Conservation (phyloP, 345 rosid genomes). For the Dipteronia dyeriana region DNA sequence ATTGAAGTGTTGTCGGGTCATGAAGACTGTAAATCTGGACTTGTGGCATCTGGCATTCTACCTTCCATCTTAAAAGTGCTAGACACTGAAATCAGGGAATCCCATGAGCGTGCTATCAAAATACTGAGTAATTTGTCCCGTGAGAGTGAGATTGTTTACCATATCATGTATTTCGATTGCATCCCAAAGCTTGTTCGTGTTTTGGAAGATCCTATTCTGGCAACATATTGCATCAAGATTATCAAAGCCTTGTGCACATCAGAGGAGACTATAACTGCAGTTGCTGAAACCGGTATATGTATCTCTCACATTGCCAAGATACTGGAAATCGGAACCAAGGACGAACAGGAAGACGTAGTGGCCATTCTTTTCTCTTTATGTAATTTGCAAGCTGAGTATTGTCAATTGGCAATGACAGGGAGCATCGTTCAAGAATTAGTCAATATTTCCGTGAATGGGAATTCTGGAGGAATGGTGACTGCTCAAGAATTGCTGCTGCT, state of each 20-base stretch:
- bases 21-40: conserved; percentile 20
- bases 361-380: conserved; percentile 29
- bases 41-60: conserved; percentile 31
- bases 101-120: conserved; percentile 26
- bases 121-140: conserved; percentile 35
- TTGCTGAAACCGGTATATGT: conserved; percentile 25
- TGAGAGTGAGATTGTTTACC: conserved; percentile 23
- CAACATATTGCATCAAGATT: conserved; percentile 32
- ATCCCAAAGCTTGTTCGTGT: conserved; percentile 32
- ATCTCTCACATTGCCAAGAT: conserved; percentile 26
- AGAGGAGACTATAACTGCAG: conserved; percentile 28
- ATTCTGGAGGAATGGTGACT: conserved; percentile 18
- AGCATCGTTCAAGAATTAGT: conserved; percentile 18
- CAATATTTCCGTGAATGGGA: conserved; percentile 25
- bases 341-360: conserved; percentile 34
- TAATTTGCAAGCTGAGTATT: conserved; percentile 6
- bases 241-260: conserved; percentile 29
- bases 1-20: conserved; percentile 32
- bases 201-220: conserved; percentile 26
- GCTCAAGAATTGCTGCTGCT: conserved; percentile 27
- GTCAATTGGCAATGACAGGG: conserved; percentile 23
- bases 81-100: conserved; percentile 19
- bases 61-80: conserved; percentile 37
- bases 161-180: conserved; percentile 39
- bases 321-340: conserved; percentile 28